These are phyloP conservation scores for Rutstroemia sp. DNA, from an alignment of 2,329 filamentous ascomycete genomes.

Conservation along the genomic window DNA sequence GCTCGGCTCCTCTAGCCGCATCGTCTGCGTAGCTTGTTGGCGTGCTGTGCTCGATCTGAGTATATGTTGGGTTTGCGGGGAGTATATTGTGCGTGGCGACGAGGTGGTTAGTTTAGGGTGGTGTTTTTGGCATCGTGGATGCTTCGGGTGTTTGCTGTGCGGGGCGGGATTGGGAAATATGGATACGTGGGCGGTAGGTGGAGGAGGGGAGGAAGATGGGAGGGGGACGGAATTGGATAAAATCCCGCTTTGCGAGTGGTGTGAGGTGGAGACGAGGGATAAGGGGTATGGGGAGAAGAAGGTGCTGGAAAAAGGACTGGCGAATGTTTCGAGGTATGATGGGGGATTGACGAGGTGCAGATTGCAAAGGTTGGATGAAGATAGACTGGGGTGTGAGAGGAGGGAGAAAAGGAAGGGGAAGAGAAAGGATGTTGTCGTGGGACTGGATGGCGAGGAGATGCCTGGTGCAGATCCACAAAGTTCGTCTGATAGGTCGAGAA, in stretches of 20 bases:
- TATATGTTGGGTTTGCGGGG: conserved; percentile 51
- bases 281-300: conserved; percentile 23
- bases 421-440: neutral
- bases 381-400: neutral
- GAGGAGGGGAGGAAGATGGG: conserved; percentile 3
- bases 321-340: conserved; percentile 37
- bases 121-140: conserved; percentile 52
- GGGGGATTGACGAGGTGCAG: conserved; percentile 39
- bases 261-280: conserved; percentile 32
- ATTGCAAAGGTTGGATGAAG: conserved; percentile 33
- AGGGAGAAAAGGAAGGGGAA: neutral
- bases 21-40: conserved; percentile 43
- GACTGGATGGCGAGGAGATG: conserved; percentile 7
- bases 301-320: conserved; percentile 36
- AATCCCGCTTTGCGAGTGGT: conserved; percentile 44
- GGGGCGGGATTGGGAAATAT: conserved; percentile 32
- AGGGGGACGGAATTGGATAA: conserved; percentile 36
- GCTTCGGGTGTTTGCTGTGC: conserved; percentile 49
- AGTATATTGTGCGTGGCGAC: conserved; percentile 44
- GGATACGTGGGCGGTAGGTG: conserved; percentile 4
- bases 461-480: neutral
- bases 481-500: neutral
- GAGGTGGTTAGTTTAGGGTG: conserved; percentile 52
- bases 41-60: conserved; percentile 43
- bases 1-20: conserved; percentile 40